These are phyloP conservation scores for Echinosophora koreensis DNA, from an alignment of 306 rosid genomes.

Conservation along the genomic window DNA sequence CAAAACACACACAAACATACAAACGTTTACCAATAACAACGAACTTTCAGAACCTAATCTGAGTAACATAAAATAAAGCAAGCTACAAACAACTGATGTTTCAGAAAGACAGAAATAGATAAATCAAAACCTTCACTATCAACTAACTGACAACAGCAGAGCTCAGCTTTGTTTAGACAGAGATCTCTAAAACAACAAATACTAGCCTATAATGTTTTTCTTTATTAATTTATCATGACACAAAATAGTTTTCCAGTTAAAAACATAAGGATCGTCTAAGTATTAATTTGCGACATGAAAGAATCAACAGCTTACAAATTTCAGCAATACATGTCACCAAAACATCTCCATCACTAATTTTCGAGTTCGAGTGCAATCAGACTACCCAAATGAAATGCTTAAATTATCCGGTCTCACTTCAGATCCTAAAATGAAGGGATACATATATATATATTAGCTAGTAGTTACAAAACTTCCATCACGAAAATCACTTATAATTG, in stretches of 20 bases:
- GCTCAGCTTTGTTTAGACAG: neutral
- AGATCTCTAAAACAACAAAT: slow-evolving; percentile 19
- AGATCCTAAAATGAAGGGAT: slow-evolving; percentile 43
- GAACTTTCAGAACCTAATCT: slow-evolving; percentile 36
- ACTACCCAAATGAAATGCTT: slow-evolving; percentile 13
- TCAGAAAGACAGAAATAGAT: slow-evolving; percentile 18
- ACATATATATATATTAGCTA: neutral
- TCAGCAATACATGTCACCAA: slow-evolving; percentile 4
- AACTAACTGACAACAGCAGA: slow-evolving; percentile 32
- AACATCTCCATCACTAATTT: slow-evolving; percentile 40
- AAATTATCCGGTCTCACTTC: slow-evolving; percentile 34
- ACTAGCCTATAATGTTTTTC: slow-evolving; percentile 9
- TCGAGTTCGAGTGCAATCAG: slow-evolving; percentile 25
- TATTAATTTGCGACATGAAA: slow-evolving; percentile 29
- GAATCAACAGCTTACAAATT: slow-evolving; percentile 17
- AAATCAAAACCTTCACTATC: slow-evolving; percentile 12
- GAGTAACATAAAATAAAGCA: slow-evolving; percentile 23
- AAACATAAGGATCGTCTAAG: slow-evolving; percentile 13
- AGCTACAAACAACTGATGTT: slow-evolving; percentile 9
- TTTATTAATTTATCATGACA: neutral
- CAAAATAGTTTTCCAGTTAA: slow-evolving; percentile 11
- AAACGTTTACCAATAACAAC: neutral
- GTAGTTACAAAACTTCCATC: slow-evolving; percentile 18
- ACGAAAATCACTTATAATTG: slow-evolving; percentile 11
- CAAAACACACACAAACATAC: neutral